Base-by-base conservation (phyloP, 176 grass and related monocot species). In the Paspalum vaginatum region DNA sequence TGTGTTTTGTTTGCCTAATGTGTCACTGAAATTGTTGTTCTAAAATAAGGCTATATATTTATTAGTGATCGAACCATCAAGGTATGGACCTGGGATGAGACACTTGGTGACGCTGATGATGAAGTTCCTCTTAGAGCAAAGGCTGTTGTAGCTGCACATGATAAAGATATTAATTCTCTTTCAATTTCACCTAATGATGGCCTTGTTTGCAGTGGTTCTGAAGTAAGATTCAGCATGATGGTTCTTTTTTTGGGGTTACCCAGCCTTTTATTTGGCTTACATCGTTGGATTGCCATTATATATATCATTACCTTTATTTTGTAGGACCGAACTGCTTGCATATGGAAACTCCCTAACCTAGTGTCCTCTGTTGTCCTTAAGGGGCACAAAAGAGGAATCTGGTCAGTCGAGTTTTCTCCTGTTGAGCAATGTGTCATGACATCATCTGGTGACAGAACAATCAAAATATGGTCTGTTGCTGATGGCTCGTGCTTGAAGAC, bases 401-500 rank as follows among this genome's bases (percentile, higher is more conserved):
- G 92, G 92, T 95, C 96, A 56, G 92, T 99, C 62, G 96, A 95
- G 84, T 95, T 99, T 91, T 99, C 92, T 87, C 92, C 92, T 67
- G 78, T 99, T 24, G 96, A 99, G 85, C 90, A 89, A 86, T 94
- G 84, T 84, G 92, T 99, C 79, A 58, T 99, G 71, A 99, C 92
- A 80, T 91, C 96, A 48, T 95, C 96, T 46, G 90, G 92, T 81
- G 96, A 95, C 63, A 92, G 88, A 84, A 99, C 92, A 62, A 75
- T 99, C 82, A 95, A 95, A 83, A 91, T 99, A 87, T 99, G 90
- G 92, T 63, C 87, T 55, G 87, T 95, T 84, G 78, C 86, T 89
- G 92, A 99, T 79, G 96, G 92, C 57, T 91, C 88, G 14, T 99
- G 92, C 75, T 89, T 99, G 51, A 99, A 99, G 88, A 95, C 92